Evolutionary conservation across 2,329 filamentous ascomycete genomes (phyloP), one percentile per base, ranked within the genome.

Genomic region (Sordariomycetes sp.): DNA sequence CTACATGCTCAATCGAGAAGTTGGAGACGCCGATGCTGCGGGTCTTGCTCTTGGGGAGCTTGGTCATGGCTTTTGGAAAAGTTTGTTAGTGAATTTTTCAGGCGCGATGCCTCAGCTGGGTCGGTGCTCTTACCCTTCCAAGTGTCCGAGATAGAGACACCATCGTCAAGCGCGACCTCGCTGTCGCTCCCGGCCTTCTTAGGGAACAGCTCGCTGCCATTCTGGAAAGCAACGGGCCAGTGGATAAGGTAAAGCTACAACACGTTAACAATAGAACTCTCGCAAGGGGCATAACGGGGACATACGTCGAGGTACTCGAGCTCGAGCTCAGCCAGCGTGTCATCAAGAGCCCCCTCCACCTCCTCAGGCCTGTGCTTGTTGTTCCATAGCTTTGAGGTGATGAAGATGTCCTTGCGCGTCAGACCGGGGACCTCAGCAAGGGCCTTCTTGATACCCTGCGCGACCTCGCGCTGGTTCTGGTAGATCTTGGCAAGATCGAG

Each of bases 11-110:
- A 67, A 86, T 80, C 65, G 75, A 79, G 65, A 87, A 89, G 76
- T 89, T 89, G 69, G 84, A 87, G 61, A 89, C 84, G 66, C 85
- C 85, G 63, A 88, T 81, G 70, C 84, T 81, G 67, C 77, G 78
- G 62, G 79, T 80, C 68, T 86, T 86, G 62, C 72, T 74, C 62
- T 76, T 80, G 60, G 78, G 77, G 17, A 85, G 77, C 69, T 80
- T 72, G 60, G 79, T 79, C 65, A 82, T 65, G 56, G 72, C 72
- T 70, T 22, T 22, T 48, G 32, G 10, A 13, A 17, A 20, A 10
- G 20, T 10, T 48, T 20, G 12, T 50, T 50, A 50, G 45, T 20
- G n/a, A 13, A 12, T 13, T 5, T 2, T 20, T 20, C n/a, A 3
- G 20, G 4, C 12, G 8, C 22, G 17, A 28, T 24, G 24, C 2